Evolutionary conservation across 2,329 filamentous ascomycete species (phyloP), one percentile per base, ranked within the genome.

Genomic region (Magnaporthales sp.): DNA sequence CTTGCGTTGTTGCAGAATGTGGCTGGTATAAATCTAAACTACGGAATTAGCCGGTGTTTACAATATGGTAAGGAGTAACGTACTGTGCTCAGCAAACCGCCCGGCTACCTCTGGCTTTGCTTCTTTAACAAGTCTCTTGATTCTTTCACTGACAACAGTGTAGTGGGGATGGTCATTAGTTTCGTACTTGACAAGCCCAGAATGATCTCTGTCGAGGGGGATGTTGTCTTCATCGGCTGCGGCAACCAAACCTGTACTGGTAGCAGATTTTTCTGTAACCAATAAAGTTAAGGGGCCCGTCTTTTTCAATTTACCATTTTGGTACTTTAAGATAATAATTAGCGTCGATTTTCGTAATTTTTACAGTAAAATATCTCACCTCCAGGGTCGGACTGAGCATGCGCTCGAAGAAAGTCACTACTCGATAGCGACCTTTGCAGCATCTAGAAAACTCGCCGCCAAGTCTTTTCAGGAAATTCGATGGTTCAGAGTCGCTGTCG

Each of bases 201-300:
- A 71, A 63, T 74, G 71, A 54, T 74, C 70, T 4, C 67, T 29
- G 29, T 71, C 62, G 1, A 74, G 58, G 3, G 69, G 5, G 11
- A 74, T 38, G 10, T 70, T 72, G 54, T 70, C 68, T 67, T 73
- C 69, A 10, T 73, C 68, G 4, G 64, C 29, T 24, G 67, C 66
- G 2, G 70, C 67, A 0, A 66, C 68, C 19, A 72, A 26, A 8
- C 72, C 71, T 5, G 62, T 72, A 13, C 67, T 69, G 19, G 69
- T 73, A 15, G 72, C 70, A 0, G 73, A 74, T n/a, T 71, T 68
- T n/a, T 69, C 26, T 11, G 70, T 72, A 8, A 75, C 72, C 63
- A 75, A 30, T 6, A 74, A 67, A 32, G 63, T 56, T 27, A 38
- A 19, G 0, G 65, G 54, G 6, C 73, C 72, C 2, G 70, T 70